A percentile compares a stretch with the other conserved stretches of the same genome.
Evolutionary conservation across 805 yeast species (phyloP).

Genomic region (Ogataea wickerhamii): DNA sequence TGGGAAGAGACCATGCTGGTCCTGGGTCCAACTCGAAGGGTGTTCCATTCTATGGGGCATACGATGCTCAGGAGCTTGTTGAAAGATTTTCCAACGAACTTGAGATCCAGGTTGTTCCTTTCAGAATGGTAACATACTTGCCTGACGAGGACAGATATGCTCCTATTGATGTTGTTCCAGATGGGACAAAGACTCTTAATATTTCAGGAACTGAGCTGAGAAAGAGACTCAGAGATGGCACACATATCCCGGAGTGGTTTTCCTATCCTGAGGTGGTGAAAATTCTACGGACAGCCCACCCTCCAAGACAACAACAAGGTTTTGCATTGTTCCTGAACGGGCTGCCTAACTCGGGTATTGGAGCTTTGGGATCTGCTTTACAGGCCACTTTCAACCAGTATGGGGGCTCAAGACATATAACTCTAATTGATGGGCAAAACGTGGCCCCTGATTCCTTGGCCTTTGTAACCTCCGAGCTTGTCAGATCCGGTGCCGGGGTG

Average conservation of each 20-base stretch:
- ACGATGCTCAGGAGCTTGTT: conserved; percentile 91
- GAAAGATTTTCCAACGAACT: conserved; percentile 72
- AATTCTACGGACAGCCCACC: conserved; percentile 86
- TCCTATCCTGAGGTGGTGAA: conserved; percentile 94
- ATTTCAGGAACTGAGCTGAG: conserved; percentile 90
- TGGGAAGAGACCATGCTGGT: conserved; percentile 98
- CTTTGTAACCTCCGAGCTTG: conserved; percentile 68
- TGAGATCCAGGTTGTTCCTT: conserved; percentile 88
- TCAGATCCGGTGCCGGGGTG: conserved; percentile 90
- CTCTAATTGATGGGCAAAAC: conserved; percentile 42
- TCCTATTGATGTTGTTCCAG: conserved; percentile 87
- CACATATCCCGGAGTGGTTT: conserved; percentile 93
- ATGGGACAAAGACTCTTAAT: conserved; percentile 76
- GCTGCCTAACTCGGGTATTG: conserved; percentile 54
- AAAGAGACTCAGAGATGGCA: conserved; percentile 79
- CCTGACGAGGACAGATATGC: conserved; percentile 95
- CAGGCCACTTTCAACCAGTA: conserved; percentile 89
- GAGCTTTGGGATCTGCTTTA: conserved; percentile 73
- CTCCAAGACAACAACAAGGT: conserved; percentile 88
- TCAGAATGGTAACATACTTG: conserved; percentile 93
- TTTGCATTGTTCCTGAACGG: conserved; percentile 71
- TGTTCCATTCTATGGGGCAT: conserved; percentile 93
- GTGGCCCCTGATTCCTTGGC: conserved; percentile 42
- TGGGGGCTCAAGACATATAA: conserved; percentile 77
- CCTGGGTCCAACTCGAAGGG: conserved; percentile 89